Evolutionary conservation across 805 yeast species (phyloP).

Genomic region (Wickerhamiella cacticola): DNA sequence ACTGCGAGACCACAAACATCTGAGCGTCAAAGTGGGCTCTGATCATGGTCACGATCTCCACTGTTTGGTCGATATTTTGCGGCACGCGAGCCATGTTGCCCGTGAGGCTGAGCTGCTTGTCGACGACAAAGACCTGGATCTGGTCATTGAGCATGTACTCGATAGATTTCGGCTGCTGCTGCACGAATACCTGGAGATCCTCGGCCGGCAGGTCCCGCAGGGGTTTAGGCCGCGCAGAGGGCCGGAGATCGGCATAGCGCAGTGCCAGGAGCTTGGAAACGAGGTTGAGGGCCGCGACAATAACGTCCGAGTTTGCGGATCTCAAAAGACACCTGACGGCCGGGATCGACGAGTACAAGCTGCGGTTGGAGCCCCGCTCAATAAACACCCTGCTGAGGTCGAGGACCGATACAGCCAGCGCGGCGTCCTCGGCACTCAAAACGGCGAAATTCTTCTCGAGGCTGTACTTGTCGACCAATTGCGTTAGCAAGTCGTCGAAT

Average conservation of each 20-base stretch:
- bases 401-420: slow-evolving; percentile 40
- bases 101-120: neutral
- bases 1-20: neutral
- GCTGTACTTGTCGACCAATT: slow-evolving; percentile 30
- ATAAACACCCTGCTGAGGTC: slow-evolving; percentile 51
- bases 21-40: neutral
- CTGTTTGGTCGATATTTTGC: neutral
- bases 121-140: neutral
- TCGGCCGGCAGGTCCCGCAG: neutral
- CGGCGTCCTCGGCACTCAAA: slow-evolving; percentile 39
- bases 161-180: neutral
- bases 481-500: slow-evolving; percentile 49
- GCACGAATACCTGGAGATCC: neutral
- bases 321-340: slow-evolving; percentile 46
- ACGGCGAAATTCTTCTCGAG: slow-evolving; percentile 44
- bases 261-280: slow-evolving; percentile 18
- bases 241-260: slow-evolving; percentile 5
- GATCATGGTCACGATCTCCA: slow-evolving; percentile 2
- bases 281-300: slow-evolving; percentile 49
- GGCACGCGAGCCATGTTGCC: neutral
- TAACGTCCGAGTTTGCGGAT: slow-evolving; percentile 47
- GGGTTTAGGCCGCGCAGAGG: neutral
- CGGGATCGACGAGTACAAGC: slow-evolving; percentile 55
- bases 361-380: slow-evolving; percentile 56
- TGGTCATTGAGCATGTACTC: neutral